Evolutionary conservation across 805 yeast species (phyloP), one percentile per base, ranked within the genome.

Genomic region (Lipomyces sp.): DNA sequence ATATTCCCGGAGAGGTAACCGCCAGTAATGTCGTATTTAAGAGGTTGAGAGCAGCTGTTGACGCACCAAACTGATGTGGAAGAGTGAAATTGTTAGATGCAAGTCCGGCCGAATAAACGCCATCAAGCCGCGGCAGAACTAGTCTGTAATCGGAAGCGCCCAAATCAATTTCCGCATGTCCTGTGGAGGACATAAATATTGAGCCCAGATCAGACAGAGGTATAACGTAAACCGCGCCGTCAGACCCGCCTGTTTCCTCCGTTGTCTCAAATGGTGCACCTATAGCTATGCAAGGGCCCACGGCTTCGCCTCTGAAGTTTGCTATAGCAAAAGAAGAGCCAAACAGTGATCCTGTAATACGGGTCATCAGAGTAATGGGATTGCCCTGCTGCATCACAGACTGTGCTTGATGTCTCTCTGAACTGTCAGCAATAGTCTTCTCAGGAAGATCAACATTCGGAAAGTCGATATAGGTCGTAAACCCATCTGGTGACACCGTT

Each of bases 1-100:
- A 84, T 0, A 73, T 53, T 0, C 90, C 90, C 0, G 90, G 89
- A 61, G 83, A 81, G 0, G 85, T 74, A 3, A 85, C 79, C 0
- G 82, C 79, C 6, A 86, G 73, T 59, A 80, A 78, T 8, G 81
- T 78, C 1, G 72, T 45, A 3, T 74, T 78, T 4, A 73, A 64
- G 0, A 78, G 24, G 0, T 64, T 71, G 67, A 80, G 76, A 1
- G 70, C 70, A 0, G 77, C 75, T 53, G 84, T 66, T 1, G 77
- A 70, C 0, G 78, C 72, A 0, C 90, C 90, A 70, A 83, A 85
- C 57, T 80, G 72, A 0, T 75, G 68, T 4, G 81, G 78, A 61
- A 72, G 76, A 29, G 74, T 70, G 57, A 64, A 63, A 33, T 64
- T 60, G 8, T 7, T 32, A 30, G 63, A 10, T 7, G 54, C 54